Conservation (phyloP, 1,284 basidiomycete species). For the Meripilus lineatus region DNA sequence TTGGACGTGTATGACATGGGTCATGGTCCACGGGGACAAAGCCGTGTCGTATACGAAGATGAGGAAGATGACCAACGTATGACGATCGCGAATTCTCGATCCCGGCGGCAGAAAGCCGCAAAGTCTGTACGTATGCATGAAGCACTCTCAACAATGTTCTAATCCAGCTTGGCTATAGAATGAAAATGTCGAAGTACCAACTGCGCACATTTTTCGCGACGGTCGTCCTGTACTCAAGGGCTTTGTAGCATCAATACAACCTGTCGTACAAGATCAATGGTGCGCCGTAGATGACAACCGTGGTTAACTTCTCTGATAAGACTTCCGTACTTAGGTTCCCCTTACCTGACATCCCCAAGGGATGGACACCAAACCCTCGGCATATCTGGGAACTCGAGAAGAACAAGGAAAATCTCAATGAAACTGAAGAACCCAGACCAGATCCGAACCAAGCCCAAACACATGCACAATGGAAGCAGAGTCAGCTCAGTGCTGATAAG, state of each 20-base stretch:
- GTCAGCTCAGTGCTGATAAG: slow-evolving; percentile 60
- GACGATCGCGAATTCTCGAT: no score
- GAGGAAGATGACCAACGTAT: slow-evolving; percentile 59
- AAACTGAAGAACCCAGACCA: no score
- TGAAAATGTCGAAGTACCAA: no score
- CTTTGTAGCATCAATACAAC: slow-evolving; percentile 67
- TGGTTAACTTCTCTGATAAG: slow-evolving; percentile 6
- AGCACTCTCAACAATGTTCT: no score
- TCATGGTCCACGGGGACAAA: slow-evolving; percentile 31
- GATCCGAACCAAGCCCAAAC: slow-evolving; percentile 10
- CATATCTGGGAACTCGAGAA: slow-evolving; percentile 65
- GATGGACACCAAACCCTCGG: slow-evolving; percentile 83
- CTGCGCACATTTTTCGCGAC: slow-evolving; percentile 43
- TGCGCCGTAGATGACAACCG: slow-evolving; percentile 32
- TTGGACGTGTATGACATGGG: slow-evolving; percentile 74
- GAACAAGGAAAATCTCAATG: slow-evolving; percentile 50
- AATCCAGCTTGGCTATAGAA: no score
- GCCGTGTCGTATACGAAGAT: slow-evolving; percentile 67
- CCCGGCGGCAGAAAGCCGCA: no score
- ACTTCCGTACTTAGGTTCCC: slow-evolving; percentile 67
- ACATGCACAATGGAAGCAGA: slow-evolving; percentile 47
- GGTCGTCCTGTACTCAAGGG: slow-evolving; percentile 72
- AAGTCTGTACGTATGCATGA: no score
- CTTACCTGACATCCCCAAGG: slow-evolving; percentile 72
- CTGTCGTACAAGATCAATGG: slow-evolving; percentile 72